Evolutionary conservation across 768 basidiomycete genomes (phyloP).

Genomic region (Omphalotus guepiniiformis): DNA sequence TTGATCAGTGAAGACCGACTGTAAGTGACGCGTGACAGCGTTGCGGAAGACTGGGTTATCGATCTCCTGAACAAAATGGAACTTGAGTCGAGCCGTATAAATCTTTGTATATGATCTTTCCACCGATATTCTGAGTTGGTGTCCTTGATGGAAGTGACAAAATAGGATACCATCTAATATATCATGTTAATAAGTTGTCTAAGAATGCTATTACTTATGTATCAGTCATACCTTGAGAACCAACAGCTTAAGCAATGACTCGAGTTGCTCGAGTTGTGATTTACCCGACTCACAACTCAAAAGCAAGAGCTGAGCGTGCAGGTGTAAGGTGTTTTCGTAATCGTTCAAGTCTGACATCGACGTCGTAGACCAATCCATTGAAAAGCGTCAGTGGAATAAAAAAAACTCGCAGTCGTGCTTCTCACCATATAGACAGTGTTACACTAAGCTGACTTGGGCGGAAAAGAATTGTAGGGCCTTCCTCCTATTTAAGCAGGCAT

Average conservation of each 20-base stretch:
- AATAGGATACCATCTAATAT: conserved; percentile 44
- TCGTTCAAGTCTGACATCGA: conserved; percentile 35
- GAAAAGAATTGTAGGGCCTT: conserved; percentile 30
- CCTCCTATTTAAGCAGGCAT: too few species aligned
- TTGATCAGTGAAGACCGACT: conserved; percentile 20
- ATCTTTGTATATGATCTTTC: too few species aligned
- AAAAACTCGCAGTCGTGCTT: background rate
- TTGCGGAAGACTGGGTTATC: conserved; percentile 27
- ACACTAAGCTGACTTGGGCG: conserved; percentile 37
- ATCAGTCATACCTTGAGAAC: conserved; percentile 35
- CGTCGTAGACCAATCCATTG: conserved; percentile 38
- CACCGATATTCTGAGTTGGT: too few species aligned
- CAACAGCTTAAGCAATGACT: conserved; percentile 34
- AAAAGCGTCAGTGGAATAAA: conserved; percentile 4
- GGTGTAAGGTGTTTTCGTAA: conserved; percentile 35
- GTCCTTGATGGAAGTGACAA: too few species aligned
- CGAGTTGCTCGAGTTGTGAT: conserved; percentile 40
- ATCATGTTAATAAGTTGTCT: conserved; percentile 1
- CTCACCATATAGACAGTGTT: conserved; percentile 39
- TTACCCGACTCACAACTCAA: conserved; percentile 34
- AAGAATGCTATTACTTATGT: background rate
- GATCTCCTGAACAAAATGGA: background rate
- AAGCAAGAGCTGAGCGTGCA: conserved; percentile 31
- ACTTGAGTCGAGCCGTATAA: too few species aligned
- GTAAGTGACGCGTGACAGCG: conserved; percentile 28